Evolutionary conservation across 2,329 filamentous ascomycete species (phyloP), one percentile per base, ranked within the genome.

Genomic region (Clathrospora elynae): DNA sequence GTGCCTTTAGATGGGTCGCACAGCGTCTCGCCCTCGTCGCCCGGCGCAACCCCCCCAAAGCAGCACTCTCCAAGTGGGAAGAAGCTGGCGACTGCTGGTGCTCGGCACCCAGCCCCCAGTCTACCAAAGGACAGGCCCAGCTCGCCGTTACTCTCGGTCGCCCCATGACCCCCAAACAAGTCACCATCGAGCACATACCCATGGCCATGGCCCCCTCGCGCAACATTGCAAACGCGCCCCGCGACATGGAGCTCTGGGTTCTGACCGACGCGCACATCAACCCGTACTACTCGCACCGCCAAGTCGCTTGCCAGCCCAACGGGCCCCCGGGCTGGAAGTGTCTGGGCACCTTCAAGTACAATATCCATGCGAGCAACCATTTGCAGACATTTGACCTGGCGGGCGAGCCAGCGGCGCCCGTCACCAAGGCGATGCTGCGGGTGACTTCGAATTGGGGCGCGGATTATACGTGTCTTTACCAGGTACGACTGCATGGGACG

Each of bases 81-180:
- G 88, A 95, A 34, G 79, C 86, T 22, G 88, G 87, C 13, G 88
- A 97, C 49, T 95, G 90, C 70, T 97, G 90, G 87, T 97, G 92
- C 67, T 84, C 86, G 4, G 69, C 74, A 7, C 35, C 78, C 75
- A 55, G 51, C 16, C 50, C 46, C 3, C 71, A 72, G 33, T 14
- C 1, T 71, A n/a, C 76, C 11, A 75, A 76, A 6, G 76, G 78
- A 34, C 81, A 83, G 24, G 82, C 84, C 2, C 80, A 83, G 38
- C 73, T 97, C 11, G 81, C 80, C 6, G 80, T 95, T 12, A 43
- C 59, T 10, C 60, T 75, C 11, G 48, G 60, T 4, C 57, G 62
- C 5, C 53, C 55, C 2, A 64, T 77, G 42, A 64, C 55, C 35
- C 73, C 75, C 2, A 60, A 58, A 4, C 59, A 68, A 22, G 42